phyloP scores from a whole-genome alignment of 2,329 filamentous ascomycete species.

The Bretziella fagacearum region DNA sequence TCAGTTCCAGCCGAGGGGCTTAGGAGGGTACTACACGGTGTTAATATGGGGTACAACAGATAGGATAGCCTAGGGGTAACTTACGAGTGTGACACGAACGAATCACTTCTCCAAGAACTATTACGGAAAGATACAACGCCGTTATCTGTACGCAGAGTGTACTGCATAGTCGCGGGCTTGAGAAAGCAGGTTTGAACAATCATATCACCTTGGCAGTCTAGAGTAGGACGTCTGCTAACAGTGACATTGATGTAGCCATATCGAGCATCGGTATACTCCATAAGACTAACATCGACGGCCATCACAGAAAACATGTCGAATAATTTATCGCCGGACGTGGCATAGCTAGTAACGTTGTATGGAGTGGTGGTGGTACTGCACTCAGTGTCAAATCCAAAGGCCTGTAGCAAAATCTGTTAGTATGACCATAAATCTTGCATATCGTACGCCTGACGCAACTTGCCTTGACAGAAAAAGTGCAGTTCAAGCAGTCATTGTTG shows the following conservation, averaged over 20 bases:
- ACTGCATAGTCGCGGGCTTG: constrained; percentile 11
- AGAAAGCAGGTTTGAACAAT: constrained; percentile 12
- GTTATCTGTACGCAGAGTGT: constrained; percentile 6
- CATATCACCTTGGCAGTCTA: constrained; percentile 10
- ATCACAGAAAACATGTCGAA: constrained; percentile 6
- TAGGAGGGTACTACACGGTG: background rate
- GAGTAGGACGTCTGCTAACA: constrained; percentile 9
- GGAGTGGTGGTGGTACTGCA: background rate
- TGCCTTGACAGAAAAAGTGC: constrained; percentile 12
- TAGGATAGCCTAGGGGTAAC: background rate
- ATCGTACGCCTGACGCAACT: too few relatives aligned
- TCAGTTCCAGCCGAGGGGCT: constrained; percentile 7
- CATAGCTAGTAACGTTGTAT: constrained; percentile 10
- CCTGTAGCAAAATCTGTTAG: background rate
- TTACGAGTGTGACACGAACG: constrained; percentile 8
- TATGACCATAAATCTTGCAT: too few relatives aligned
- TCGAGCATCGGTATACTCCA: background rate
- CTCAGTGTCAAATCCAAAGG: constrained; percentile 10
- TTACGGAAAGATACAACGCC: constrained; percentile 9
- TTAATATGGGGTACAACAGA: background rate
- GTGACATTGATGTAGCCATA: constrained; percentile 13
- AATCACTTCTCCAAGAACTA: constrained; percentile 11
- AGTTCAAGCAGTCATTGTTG: constrained; percentile 14
- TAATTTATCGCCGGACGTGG: background rate
- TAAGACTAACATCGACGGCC: background rate